Conservation (phyloP, 306 rosid species). For the Inga leiocalycina region DNA sequence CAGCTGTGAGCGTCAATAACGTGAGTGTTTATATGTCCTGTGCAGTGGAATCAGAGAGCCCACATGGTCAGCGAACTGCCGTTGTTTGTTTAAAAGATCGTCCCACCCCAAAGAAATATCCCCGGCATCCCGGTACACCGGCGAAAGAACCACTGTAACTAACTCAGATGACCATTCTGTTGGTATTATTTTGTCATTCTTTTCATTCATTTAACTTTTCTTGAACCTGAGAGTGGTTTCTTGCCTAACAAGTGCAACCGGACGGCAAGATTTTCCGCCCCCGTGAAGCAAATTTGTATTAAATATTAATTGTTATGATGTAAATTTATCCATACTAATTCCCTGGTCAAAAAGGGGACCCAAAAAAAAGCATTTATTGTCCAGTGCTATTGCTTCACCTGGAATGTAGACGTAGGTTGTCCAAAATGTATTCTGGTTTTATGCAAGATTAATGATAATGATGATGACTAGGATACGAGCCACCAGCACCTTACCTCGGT, state of each 20-base stretch:
- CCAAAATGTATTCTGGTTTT: not conserved
- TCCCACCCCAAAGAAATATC: conserved; percentile 73
- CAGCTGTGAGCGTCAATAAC: not conserved
- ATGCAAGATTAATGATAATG: not conserved
- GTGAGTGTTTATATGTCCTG: not conserved
- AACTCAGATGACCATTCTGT: conserved; percentile 23
- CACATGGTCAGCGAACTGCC: conserved; percentile 83
- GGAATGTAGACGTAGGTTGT: conserved; percentile 2
- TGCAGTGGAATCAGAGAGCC: conserved; percentile 86
- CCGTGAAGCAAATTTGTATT: not conserved
- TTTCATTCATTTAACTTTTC: not conserved
- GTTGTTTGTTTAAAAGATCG: conserved; percentile 66
- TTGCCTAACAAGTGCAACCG: not conserved
- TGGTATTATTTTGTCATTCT: conserved; percentile 23
- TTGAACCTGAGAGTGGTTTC: conserved; percentile 1
- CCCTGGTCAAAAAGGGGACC: not conserved
- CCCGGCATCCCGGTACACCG: conserved; percentile 86
- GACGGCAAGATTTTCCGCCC: conserved; percentile 11
- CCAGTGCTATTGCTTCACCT: not conserved
- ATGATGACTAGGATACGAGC: not conserved
- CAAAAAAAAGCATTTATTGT: not conserved
- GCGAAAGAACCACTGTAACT: conserved; percentile 71
- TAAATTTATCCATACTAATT: not conserved
- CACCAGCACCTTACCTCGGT: not conserved
- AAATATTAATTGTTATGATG: not conserved